Evolutionary conservation across 1,139 yeast genomes (phyloP), one percentile per base, ranked within the genome.

Genomic region (Yamadazyma conglobata): DNA sequence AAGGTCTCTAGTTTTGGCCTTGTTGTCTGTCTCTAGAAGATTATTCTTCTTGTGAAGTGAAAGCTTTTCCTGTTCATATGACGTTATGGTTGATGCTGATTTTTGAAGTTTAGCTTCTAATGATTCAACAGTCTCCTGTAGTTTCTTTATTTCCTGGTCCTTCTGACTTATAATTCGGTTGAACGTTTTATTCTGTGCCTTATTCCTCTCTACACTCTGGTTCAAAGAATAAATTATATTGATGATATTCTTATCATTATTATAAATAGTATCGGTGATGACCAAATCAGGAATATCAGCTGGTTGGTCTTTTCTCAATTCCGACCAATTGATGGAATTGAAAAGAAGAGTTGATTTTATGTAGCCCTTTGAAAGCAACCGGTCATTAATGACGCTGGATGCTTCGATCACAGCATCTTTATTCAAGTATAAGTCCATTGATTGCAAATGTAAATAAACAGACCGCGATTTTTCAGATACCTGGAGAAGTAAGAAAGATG

Each of bases 161-260:
- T 64, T 58, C 20, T 50, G 53, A 10, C 42, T 42, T 6, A 66
- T 43, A 0, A 55, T 45, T 25, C 53, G 54, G 33, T 62, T 61
- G 24, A 64, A 57, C 4, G 52, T 39, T 26, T 50, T 54, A 30
- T 59, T 64, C 30, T 64, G 71, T 3, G 40, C 47, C 22, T 69
- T 53, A 35, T 57, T 54, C 21, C 69, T 48, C 27, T 70, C 75
- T 2, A 68, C 51, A 5, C 66, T 58, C 32, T 59, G 60, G 3
- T 65, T 40, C 6, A 70, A 48, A 3, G 69, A 59, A 39, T 68
- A 66, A 2, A 70, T 56, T 24, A 65, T 58, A 40, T 69, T 68
- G 18, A 70, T 63, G 16, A 58, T 47, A 30, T 62, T 58, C 40
- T 67, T 63, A 43, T 69, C 75, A 42, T 70, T 69, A 33, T 61